Conservation (phyloP, 2,329 filamentous ascomycete species). For the Exserohilum rostratum region DNA sequence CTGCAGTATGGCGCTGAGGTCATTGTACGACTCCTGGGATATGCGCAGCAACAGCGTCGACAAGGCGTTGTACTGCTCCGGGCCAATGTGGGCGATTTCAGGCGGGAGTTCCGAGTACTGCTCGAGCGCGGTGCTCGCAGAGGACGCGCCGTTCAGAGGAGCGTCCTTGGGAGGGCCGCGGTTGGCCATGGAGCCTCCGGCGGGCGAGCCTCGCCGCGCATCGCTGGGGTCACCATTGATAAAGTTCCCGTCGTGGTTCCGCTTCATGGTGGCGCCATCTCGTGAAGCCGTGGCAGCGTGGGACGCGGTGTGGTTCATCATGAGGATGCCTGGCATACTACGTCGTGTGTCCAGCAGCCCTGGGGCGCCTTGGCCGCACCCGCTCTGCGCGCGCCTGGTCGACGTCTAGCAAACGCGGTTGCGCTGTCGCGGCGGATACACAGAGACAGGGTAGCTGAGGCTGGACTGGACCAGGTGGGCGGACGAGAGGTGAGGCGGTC, state of each 20-base stretch:
- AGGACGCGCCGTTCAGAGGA: constrained; percentile 26
- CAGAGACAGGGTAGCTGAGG: too few species aligned
- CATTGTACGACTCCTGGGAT: constrained; percentile 82
- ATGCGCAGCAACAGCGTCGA: constrained; percentile 76
- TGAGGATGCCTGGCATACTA: constrained; percentile 57
- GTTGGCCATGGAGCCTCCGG: constrained; percentile 16
- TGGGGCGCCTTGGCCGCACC: constrained; percentile 41
- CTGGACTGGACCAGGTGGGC: background rate
- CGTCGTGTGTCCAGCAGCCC: constrained; percentile 37
- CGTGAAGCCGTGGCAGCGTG: constrained; percentile 40
- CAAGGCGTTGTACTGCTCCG: constrained; percentile 74
- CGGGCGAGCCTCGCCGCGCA: constrained; percentile 20
- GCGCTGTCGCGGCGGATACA: background rate
- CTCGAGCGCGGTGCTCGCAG: constrained; percentile 12
- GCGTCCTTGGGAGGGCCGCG: constrained; percentile 14
- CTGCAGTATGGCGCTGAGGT: constrained; percentile 71
- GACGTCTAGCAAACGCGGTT: background rate
- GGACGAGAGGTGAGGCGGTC: background rate
- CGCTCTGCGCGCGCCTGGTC: constrained; percentile 11
- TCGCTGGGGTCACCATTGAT: constrained; percentile 37
- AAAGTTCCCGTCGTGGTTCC: constrained; percentile 36
- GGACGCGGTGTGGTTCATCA: constrained; percentile 55
- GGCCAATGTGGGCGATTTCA: constrained; percentile 70
- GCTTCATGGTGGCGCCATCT: constrained; percentile 41
- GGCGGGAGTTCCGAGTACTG: constrained; percentile 52